These are phyloP conservation scores for Pinus taeda DNA, from an alignment of 75 land plant genomes.

Conservation along the genomic window DNA sequence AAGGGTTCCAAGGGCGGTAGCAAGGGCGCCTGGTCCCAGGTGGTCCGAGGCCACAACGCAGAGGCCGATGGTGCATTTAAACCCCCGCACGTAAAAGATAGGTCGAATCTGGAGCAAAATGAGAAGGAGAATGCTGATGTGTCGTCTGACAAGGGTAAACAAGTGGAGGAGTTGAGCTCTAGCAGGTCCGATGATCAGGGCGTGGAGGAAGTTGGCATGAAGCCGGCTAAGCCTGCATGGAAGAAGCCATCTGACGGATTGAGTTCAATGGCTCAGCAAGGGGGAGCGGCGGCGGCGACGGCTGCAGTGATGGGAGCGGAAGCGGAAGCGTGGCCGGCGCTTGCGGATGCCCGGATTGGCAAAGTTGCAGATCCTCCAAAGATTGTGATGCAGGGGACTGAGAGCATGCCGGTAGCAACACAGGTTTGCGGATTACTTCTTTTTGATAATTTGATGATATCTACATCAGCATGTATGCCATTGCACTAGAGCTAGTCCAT, in stretches of 20 bases:
- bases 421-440: background rate
- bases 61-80: background rate
- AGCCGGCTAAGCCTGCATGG: conserved; percentile 6
- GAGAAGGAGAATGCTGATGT: background rate
- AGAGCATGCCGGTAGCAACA: too few relatives aligned
- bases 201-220: background rate
- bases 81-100: background rate
- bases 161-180: conserved; percentile 2
- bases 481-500: too few relatives aligned
- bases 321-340: too few relatives aligned
- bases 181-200: background rate
- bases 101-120: background rate
- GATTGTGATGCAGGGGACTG: too few relatives aligned
- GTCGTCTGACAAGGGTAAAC: background rate
- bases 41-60: background rate
- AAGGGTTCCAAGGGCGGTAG: background rate
- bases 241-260: background rate
- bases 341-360: too few relatives aligned
- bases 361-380: too few relatives aligned
- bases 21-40: conserved; percentile 1
- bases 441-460: too few relatives aligned
- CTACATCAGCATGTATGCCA: too few relatives aligned
- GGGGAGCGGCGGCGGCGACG: too few relatives aligned
- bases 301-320: too few relatives aligned
- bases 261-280: too few relatives aligned